Evolutionary conservation across 495 filamentous ascomycete genomes (phyloP).

Genomic region (Neurospora sp.): DNA sequence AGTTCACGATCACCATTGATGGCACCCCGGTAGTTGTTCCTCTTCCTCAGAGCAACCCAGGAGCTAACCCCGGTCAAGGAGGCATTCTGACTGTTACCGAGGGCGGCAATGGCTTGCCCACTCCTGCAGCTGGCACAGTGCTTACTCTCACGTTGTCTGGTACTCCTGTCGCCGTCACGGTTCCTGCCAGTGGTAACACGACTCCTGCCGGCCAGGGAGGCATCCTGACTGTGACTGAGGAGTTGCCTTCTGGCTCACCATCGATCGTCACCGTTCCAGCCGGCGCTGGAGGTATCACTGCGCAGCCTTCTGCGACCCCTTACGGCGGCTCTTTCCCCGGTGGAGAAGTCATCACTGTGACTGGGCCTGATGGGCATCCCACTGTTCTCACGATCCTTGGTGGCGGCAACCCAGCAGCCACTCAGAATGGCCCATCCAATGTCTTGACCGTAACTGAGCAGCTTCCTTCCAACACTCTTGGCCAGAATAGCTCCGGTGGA

Average conservation of each 20-base stretch:
- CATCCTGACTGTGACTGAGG: neutral
- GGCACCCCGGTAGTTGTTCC: neutral
- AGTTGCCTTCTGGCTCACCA: neutral
- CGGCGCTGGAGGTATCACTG: neutral
- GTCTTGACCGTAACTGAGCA: constrained; percentile 1
- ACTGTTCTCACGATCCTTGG: constrained; percentile 3
- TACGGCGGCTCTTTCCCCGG: neutral
- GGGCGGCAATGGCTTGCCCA: too few species aligned
- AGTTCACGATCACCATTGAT: neutral
- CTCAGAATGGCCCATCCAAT: neutral
- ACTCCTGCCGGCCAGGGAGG: neutral
- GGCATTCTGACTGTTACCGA: neutral
- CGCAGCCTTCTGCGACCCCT: neutral
- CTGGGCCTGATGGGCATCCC: constrained; percentile 1
- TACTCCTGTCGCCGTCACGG: too few species aligned
- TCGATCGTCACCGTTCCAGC: neutral
- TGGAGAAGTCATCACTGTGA: constrained; percentile 1
- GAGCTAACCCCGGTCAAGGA: neutral
- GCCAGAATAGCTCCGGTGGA: neutral
- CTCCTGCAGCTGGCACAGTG: too few species aligned
- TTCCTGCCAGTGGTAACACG: too few species aligned
- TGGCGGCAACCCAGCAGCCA: neutral
- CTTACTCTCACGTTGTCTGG: too few species aligned
- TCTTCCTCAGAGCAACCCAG: neutral
- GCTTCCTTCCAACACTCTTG: neutral